Conservation (phyloP, 108 stramenopile species). For the Discostella stelligeroides region DNA sequence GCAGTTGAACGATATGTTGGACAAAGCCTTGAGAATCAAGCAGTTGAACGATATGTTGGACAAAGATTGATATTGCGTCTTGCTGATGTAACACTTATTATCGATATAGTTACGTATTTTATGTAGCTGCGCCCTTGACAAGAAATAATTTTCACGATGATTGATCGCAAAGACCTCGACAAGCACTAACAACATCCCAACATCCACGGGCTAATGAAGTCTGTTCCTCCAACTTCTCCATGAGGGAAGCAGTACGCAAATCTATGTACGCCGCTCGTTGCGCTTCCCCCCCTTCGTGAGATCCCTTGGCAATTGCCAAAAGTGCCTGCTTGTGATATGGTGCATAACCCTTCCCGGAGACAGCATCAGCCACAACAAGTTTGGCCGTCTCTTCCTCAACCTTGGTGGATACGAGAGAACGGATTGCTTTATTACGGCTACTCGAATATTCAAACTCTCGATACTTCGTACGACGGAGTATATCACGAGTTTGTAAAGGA, state of each 20-base stretch:
- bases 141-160: no score
- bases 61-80: no score
- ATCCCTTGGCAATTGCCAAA: constrained; percentile 61
- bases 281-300: constrained; percentile 64
- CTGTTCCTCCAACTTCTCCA: constrained; percentile 61
- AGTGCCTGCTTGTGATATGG: constrained; percentile 53
- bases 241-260: constrained; percentile 57
- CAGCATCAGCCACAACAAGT: constrained; percentile 59
- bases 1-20: no score
- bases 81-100: no score
- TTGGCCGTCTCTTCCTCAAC: constrained; percentile 72
- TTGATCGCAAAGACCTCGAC: constrained; percentile 12
- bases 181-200: constrained; percentile 58
- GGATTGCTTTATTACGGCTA: constrained; percentile 71
- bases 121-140: no score
- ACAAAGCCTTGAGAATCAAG: no score
- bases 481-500: constrained; percentile 65
- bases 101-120: no score
- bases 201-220: constrained; percentile 38
- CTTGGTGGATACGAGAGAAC: constrained; percentile 59
- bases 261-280: constrained; percentile 66
- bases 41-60: no score
- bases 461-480: constrained; percentile 73
- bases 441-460: constrained; percentile 84
- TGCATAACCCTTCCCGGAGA: constrained; percentile 61